Evolutionary conservation across 73 alveolate species (phyloP), one percentile per base, ranked within the genome.

Genomic region (Paramecium bursaria): DNA sequence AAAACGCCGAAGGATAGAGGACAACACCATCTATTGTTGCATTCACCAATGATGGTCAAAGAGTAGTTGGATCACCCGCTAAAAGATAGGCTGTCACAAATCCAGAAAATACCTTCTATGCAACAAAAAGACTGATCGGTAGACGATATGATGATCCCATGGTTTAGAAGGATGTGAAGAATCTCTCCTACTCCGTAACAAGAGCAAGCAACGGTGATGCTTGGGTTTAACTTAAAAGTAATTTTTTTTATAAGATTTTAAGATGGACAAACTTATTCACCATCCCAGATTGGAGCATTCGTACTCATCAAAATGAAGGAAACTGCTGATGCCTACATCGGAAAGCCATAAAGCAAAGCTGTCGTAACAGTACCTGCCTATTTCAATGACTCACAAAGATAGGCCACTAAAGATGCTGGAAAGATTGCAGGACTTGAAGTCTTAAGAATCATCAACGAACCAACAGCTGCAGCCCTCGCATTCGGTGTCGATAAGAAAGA

Each of bases 401-500:
- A 88, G 75, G 98, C 98, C 13, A 94, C 99, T 31, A 95, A 88
- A 79, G 98, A 95, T 85, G 99, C 99, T 14, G 98, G 98, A 17
- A 80, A 74, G 52, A 90, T 94, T 74, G 88, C 95, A 75, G 96
- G 98, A 82, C 79, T 98, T 75, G 97, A 97, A 13, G 99, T 98
- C 30, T 75, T 88, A 87, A 91, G 99, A 85, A 96, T 98, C 85
- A 97, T 98, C 90, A 98, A 98, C 94, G 99, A 98, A 90, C 99
- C 99, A n/a, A 97, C 99, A 3, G 99, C 99, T 60, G 99, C 99
- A 19, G 99, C 99, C 47, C 92, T 97, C 61, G 98, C 99, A 27
- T 92, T 91, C 87, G 98, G 98, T 22, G 91, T 97, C 51, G 99
- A 97, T 88, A 91, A 90, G 91, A 93, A 96, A 27, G 98, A 94